Evolutionary conservation across 2,329 filamentous ascomycete genomes (phyloP).

Genomic region (Coccinonectria pachysandricola): DNA sequence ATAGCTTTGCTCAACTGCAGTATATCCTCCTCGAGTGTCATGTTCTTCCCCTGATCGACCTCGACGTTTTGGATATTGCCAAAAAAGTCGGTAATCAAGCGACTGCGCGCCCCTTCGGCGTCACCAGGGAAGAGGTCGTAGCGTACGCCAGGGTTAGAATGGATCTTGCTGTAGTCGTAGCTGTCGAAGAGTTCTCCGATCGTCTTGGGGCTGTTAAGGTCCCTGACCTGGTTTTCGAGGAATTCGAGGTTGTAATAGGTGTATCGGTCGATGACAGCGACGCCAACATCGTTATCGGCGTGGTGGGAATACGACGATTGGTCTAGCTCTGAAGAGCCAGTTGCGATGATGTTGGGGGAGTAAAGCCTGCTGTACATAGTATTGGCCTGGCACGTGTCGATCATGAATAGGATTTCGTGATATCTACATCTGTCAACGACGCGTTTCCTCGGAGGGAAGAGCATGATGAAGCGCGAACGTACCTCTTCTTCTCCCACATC

Average conservation of each 20-base stretch:
- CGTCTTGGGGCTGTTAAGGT: conserved; percentile 77
- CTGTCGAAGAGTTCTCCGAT: conserved; percentile 92
- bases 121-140: conserved; percentile 93
- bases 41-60: conserved; percentile 55
- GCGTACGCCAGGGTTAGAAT: conserved; percentile 80
- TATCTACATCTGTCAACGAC: conserved; percentile 52
- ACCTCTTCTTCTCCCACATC: conserved; percentile 99
- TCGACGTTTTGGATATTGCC: conserved; percentile 97
- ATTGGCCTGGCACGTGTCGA: conserved; percentile 98
- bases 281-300: conserved; percentile 93
- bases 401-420: conserved; percentile 98
- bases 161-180: conserved; percentile 90
- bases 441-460: not conserved
- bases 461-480: conserved; percentile 5
- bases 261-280: conserved; percentile 96
- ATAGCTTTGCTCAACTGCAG: conserved; percentile 63
- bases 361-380: conserved; percentile 99
- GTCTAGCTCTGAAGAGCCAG: conserved; percentile 90
- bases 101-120: conserved; percentile 62
- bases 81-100: conserved; percentile 92
- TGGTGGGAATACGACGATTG: conserved; percentile 97
- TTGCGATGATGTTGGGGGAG: conserved; percentile 95
- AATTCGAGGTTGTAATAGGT: conserved; percentile 99
- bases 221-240: conserved; percentile 79
- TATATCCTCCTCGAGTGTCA: conserved; percentile 61